Percentiles rank a stretch among this genome's conserved stretches.
Evolutionary conservation across 2,329 filamentous ascomycete species (phyloP).

Genomic region (Alternaria metachromatica): DNA sequence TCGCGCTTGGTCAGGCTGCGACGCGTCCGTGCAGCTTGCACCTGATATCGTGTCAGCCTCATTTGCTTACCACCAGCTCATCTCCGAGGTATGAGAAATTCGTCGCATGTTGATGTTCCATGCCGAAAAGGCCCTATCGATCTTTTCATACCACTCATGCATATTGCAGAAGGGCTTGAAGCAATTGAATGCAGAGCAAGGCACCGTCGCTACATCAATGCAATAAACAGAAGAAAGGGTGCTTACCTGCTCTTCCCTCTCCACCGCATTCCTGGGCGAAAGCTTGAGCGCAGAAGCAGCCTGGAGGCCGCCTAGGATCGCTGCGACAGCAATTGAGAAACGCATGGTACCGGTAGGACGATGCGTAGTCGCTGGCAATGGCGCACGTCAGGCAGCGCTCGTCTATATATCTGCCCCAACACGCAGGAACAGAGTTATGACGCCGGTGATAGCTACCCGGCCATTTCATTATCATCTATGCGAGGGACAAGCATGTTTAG

Average conservation of each 20-base stretch:
- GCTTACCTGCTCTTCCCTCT: conserved; percentile 35
- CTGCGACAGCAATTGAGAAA: conserved; percentile 29
- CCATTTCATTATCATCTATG: conserved; percentile 13
- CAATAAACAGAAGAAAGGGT: neutral
- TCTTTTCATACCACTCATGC: neutral
- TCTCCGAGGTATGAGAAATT: neutral
- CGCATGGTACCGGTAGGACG: conserved; percentile 26
- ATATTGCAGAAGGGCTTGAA: neutral
- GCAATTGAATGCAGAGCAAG: neutral
- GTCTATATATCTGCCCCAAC: conserved; percentile 10
- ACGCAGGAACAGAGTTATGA: neutral
- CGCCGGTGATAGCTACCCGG: conserved; percentile 6
- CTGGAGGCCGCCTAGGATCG: conserved; percentile 34
- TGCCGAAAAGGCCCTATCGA: neutral
- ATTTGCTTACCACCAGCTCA: neutral
- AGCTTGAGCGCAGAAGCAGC: conserved; percentile 28
- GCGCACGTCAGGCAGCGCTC: neutral
- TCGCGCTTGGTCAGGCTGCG: conserved; percentile 36
- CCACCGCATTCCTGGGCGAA: conserved; percentile 20
- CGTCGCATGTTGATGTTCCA: neutral
- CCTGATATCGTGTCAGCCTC: conserved; percentile 17
- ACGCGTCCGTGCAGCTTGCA: conserved; percentile 19
- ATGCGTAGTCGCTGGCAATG: conserved; percentile 3
- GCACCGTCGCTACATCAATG: neutral
- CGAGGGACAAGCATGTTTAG: conserved; percentile 20